These are phyloP conservation scores for Trichoderma sp. DNA, from an alignment of 2,329 filamentous ascomycete species.

Conservation along the genomic window DNA sequence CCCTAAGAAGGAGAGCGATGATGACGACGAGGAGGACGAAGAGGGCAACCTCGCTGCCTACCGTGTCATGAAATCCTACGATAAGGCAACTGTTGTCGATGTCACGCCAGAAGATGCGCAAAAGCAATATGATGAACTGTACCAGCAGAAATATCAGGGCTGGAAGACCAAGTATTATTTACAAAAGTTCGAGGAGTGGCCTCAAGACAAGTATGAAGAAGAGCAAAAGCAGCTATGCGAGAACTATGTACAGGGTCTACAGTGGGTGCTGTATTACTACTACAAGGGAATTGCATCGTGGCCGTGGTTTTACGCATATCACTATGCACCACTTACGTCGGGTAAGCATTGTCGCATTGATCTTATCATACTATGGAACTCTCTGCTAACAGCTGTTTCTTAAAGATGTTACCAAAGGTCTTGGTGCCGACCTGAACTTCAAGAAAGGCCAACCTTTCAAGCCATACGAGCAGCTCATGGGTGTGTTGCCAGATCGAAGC, in stretches of 20 bases:
- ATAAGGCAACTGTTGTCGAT: conserved; percentile 83
- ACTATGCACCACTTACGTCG: conserved; percentile 96
- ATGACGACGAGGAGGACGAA: conserved; percentile 64
- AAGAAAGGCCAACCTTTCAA: conserved; percentile 91
- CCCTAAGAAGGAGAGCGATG: conserved; percentile 53
- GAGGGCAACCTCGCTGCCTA: conserved; percentile 83
- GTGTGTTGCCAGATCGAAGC: conserved; percentile 92
- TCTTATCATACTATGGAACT: neutral
- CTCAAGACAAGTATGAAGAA: conserved; percentile 67
- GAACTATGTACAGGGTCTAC: conserved; percentile 95
- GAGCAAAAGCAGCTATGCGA: conserved; percentile 81
- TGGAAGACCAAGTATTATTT: conserved; percentile 97
- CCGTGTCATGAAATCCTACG: conserved; percentile 84
- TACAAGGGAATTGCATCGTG: conserved; percentile 96
- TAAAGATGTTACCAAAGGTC: conserved; percentile 79
- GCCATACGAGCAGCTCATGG: conserved; percentile 97
- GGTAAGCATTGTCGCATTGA: conserved; percentile 43
- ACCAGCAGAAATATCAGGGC: conserved; percentile 81
- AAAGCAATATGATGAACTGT: conserved; percentile 75
- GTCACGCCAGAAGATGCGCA: conserved; percentile 75
- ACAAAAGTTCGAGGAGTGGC: conserved; percentile 85
- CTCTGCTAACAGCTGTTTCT: conserved; percentile 24
- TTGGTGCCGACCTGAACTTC: conserved; percentile 87
- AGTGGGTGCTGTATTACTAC: conserved; percentile 98
- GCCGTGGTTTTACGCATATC: conserved; percentile 97